Evolutionary conservation across 805 yeast species (phyloP), one percentile per base, ranked within the genome.

Genomic region (Pichia eremophila): DNA sequence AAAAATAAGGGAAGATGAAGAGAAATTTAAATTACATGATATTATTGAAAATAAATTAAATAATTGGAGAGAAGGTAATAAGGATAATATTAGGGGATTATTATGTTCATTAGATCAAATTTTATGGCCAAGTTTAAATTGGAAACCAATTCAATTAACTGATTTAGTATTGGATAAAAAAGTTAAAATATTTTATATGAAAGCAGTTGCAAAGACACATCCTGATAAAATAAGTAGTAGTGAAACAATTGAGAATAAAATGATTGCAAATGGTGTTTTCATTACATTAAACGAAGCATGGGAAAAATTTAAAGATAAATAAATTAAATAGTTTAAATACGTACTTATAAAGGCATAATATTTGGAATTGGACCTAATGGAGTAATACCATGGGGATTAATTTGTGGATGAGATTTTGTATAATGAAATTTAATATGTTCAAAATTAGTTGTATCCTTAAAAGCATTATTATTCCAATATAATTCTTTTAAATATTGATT

Each of bases 391-490:
- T 72, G 67, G 5, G 95, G 96, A 62, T 91, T 93, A 64, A 88
- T 83, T 43, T 75, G 75, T 39, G 75, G 62, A 63, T 90, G 97
- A 27, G 93, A 81, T 65, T 84, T 83, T 40, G 96, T 89, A 70
- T 91, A 91, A 68, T 90, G 97, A 58, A 73, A 71, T 66, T 90
- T 91, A 70, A 91, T 90, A 64, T 93, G 98, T 38, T 83, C 87
- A 60, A 93, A 87, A 61, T 85, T 74, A 18, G 95, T 87, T 12
- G 96, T 86, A 36, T 77, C 77, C 56, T 75, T 75, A 68, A 91
- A 85, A 10, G 83, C 87, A 6, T 53, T 56, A 47, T 71, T 64
- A 44, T 73, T 71, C 96, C 96, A 89, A 68, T 90, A 93, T 57
- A 93, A 73, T 54, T 84, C 78, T 56, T 84, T 73, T 57, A 90